Base-by-base conservation (phyloP, 768 basidiomycete genomes). In the Boletus reticuloceps region DNA sequence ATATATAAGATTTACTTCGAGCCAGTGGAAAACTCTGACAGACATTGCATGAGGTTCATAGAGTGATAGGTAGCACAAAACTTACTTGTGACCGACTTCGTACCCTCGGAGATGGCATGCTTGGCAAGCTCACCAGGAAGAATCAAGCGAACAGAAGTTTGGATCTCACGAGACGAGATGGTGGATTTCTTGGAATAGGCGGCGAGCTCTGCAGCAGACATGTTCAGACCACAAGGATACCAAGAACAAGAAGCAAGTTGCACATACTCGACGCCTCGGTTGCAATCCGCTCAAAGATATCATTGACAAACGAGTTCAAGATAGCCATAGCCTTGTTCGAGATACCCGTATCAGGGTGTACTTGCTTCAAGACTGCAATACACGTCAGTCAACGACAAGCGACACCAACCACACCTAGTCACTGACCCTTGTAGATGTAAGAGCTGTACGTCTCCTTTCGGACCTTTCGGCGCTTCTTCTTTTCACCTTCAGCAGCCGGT, bases 261-360 rank as follows among this genome's bases (percentile, higher is more conserved):
- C 67, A 71, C 83, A 50, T 68, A 85, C 84, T 85, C 43, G 85
- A 86, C 50, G 86, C 85, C 68, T 87, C 86, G 4, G 82, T 81
- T 41, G 86, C 87, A 62, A 89, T 88, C 42, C 88, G 83, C 74
- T 89, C 89, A 65, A 90, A 90, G 68, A 90, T 89, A 62, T 90
- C 88, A 67, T 90, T 89, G 64, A 90, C 88, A 68, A 90, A 90
- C 0, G 88, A 89, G 78, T 90, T 87, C 60, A 88, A 76, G 69
- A 90, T 89, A 50, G 87, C 84, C 86, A 89, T 88, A 12, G 85
- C 85, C 75, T 91, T 91, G 84, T 89, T 91, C 50, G 89, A 91
- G 77, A 93, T 91, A 85, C 91, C 91, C 58, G 91, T 92, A 73
- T 92, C 91, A 58, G 91, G 91, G 80, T 93, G 91, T 55, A 93